Conservation (phyloP, 2,329 filamentous ascomycete genomes). For the Tolypocladium paradoxum region DNA sequence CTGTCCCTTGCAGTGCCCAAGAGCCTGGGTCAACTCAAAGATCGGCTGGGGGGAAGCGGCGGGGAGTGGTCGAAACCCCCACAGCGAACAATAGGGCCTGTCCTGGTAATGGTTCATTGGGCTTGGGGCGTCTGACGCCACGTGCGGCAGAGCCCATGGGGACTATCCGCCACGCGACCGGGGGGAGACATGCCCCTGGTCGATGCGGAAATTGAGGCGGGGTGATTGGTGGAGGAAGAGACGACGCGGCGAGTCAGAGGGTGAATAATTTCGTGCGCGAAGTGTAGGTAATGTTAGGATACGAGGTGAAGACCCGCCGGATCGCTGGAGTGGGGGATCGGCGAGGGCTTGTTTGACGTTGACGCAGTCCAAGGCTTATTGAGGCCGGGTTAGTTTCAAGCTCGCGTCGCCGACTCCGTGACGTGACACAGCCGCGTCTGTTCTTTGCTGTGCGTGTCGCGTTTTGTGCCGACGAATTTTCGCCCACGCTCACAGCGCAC, state of each 20-base stretch:
- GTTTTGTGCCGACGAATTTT: too few relatives aligned
- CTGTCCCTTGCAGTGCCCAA: not conserved
- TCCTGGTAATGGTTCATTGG: not conserved
- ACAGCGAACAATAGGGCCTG: not conserved
- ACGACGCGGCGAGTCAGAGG: not conserved
- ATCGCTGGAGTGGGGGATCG: too few relatives aligned
- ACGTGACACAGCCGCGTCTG: too few relatives aligned
- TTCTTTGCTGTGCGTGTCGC: too few relatives aligned
- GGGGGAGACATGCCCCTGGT: not conserved
- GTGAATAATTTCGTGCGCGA: too few relatives aligned
- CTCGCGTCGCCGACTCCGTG: too few relatives aligned
- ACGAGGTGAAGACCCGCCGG: too few relatives aligned
- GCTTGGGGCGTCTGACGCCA: not conserved
- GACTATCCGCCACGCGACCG: not conserved
- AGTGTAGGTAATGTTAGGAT: too few relatives aligned
- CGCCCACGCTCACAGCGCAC: too few relatives aligned
- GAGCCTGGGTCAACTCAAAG: not conserved
- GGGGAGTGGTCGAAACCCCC: not conserved
- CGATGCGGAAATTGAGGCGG: slow-evolving; percentile 1
- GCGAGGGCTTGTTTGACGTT: too few relatives aligned
- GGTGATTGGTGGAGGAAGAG: not conserved
- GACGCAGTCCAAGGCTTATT: too few relatives aligned
- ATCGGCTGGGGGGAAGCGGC: not conserved
- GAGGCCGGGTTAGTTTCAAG: too few relatives aligned
- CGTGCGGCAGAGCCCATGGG: not conserved